Conservation (phyloP, 225 moss, liverwort and hornwort species). For the Takakia lepidozioides region DNA sequence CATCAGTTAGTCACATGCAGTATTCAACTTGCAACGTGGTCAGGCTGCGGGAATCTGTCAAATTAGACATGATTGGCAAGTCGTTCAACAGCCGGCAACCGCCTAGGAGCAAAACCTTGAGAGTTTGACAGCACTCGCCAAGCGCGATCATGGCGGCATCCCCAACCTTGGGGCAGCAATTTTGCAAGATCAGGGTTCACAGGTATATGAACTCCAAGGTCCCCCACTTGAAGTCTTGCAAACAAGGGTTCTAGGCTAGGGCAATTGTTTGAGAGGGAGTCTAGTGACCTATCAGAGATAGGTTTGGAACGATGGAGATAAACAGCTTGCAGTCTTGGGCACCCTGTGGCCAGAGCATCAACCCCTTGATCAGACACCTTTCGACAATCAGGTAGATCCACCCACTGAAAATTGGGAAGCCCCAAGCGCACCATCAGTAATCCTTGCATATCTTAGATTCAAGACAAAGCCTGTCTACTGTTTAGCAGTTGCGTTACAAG, state of each 20-base stretch:
- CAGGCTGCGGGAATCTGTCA: constrained; percentile 13
- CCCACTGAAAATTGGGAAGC: constrained; percentile 22
- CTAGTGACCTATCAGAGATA: constrained; percentile 24
- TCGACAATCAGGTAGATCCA: constrained; percentile 27
- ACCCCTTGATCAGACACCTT: constrained; percentile 30
- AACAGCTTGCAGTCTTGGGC: constrained; percentile 16
- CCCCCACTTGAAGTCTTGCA: constrained; percentile 27
- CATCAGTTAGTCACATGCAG: constrained; percentile 25
- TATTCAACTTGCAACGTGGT: constrained; percentile 15
- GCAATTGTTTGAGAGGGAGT: constrained; percentile 22
- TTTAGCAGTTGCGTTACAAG: too few relatives aligned
- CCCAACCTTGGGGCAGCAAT: constrained; percentile 22
- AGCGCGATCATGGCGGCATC: constrained; percentile 15
- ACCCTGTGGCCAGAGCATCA: constrained; percentile 19
- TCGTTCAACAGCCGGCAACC: constrained; percentile 23
- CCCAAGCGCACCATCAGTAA: constrained; percentile 19
- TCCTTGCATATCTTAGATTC: constrained; percentile 32
- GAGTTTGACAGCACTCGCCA: constrained; percentile 18
- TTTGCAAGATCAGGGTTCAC: constrained; percentile 21
- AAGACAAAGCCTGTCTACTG: too few relatives aligned
- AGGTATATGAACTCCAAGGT: constrained; percentile 17
- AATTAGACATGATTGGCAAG: constrained; percentile 18
- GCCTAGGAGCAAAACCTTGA: constrained; percentile 19
- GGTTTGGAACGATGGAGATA: constrained; percentile 26
- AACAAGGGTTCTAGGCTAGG: constrained; percentile 20